Evolutionary conservation across 371 early-diverging fungal species (phyloP).

Genomic region (Rhizomucor pusillus): DNA sequence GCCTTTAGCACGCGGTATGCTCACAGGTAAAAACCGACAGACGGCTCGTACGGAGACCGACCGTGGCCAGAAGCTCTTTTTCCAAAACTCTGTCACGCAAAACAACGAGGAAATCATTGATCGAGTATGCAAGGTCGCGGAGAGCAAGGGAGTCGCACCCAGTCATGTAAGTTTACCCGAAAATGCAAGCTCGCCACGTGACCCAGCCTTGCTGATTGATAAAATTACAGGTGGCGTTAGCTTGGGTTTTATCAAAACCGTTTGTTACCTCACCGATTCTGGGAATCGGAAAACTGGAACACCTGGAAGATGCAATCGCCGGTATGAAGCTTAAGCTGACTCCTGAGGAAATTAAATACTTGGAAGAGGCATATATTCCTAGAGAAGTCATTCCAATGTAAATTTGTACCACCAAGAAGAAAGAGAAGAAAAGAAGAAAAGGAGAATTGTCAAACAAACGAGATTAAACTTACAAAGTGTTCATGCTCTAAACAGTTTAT

Average conservation of each 20-base stretch:
- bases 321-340: slow-evolving; percentile 28
- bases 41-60: slow-evolving; percentile 12
- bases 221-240: slow-evolving; percentile 35
- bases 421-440: no score
- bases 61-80: slow-evolving; percentile 1
- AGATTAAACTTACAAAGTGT: no score
- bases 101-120: slow-evolving; percentile 26
- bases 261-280: slow-evolving; percentile 44
- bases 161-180: slow-evolving; percentile 24
- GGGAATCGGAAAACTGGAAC: slow-evolving; percentile 34
- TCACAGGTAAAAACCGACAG: slow-evolving; percentile 32
- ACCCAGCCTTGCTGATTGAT: neutral
- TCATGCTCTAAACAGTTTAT: no score
- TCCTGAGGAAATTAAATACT: slow-evolving; percentile 28
- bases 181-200: neutral
- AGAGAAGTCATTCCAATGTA: neutral
- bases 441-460: no score
- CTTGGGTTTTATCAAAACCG: slow-evolving; percentile 41
- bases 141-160: slow-evolving; percentile 28
- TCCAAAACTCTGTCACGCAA: neutral
- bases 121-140: slow-evolving; percentile 41
- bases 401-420: neutral
- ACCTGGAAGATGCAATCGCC: slow-evolving; percentile 32
- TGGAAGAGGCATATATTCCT: slow-evolving; percentile 26
- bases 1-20: slow-evolving; percentile 42